These are phyloP conservation scores for Heliamphora exappendiculata DNA, from an alignment of 148 eudicot genomes.

Conservation along the genomic window DNA sequence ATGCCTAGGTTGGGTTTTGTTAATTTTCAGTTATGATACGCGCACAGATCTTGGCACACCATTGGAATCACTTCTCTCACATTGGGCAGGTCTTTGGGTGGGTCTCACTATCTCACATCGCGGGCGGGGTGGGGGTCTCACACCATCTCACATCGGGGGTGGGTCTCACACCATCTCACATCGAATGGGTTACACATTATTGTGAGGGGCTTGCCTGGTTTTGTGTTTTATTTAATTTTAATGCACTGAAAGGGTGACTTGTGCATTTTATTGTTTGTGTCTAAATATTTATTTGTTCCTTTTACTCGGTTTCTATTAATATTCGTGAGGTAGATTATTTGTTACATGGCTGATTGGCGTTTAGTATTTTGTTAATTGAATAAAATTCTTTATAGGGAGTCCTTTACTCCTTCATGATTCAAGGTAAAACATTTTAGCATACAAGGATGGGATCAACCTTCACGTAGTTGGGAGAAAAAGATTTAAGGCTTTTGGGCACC, in stretches of 20 bases:
- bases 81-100: too few species aligned
- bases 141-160: too few species aligned
- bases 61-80: too few species aligned
- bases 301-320: too few species aligned
- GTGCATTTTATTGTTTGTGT: neutral
- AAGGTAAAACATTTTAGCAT: neutral
- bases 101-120: too few species aligned
- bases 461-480: neutral
- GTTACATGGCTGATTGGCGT: neutral
- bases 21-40: too few species aligned
- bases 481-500: conserved; percentile 1
- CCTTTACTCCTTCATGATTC: neutral
- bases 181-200: too few species aligned
- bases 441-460: neutral
- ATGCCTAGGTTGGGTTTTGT: neutral
- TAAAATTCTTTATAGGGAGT: neutral
- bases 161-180: too few species aligned
- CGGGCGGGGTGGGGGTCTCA: too few species aligned
- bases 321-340: neutral
- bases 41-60: too few species aligned
- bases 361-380: neutral
- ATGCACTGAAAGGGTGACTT: neutral
- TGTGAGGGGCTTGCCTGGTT: too few species aligned
- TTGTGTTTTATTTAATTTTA: too few species aligned
- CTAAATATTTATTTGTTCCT: neutral